Evolutionary conservation across 2,329 filamentous ascomycete genomes (phyloP), one percentile per base, ranked within the genome.

Genomic region (Fusarium paranaense): DNA sequence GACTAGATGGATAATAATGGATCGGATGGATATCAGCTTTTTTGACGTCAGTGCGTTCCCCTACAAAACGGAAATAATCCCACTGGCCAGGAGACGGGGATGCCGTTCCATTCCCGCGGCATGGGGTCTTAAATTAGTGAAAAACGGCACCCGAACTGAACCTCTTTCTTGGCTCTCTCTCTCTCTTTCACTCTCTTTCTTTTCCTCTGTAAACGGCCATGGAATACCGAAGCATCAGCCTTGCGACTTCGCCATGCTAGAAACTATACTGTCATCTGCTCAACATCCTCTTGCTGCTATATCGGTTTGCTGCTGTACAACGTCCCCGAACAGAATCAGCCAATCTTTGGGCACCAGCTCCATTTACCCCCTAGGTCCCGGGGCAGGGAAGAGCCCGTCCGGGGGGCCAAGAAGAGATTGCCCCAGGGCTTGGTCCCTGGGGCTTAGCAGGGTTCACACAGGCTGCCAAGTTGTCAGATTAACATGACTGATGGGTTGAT

Each of bases 11-110:
- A 33, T 25, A 37, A 37, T 37, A 37, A 37, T 37, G 35, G 32
- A 64, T 50, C 22, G 45, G 54, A 52, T 50, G 42, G 45, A 22
- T 54, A 64, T 25, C 45, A 40, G 27, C 38, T n/a, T 35, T 47
- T 70, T 75, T 76, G 71, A 76, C 74, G 74, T 76, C 74, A 76
- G 71, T 76, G 73, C 72, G 66, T 65, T 11, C 59, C 59, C 58
- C 33, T n/a, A 25, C 18, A 33, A 27, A 50, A 42, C 38, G 57
- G 72, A 64, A 73, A 35, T 42, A 47, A 60, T 67, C 42, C 59
- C 62, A 60, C 66, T 70, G 69, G 66, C 70, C 66, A 67, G 25
- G 45, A 60, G 60, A 63, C 47, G 35, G 50, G 35, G 45, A 33
- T 33, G 54, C 47, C 47, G 50, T 27, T n/a, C 22, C 61, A 63